phyloP scores from a whole-genome alignment of 176 grass and related monocot genomes.

The Pontederia paniculata region DNA sequence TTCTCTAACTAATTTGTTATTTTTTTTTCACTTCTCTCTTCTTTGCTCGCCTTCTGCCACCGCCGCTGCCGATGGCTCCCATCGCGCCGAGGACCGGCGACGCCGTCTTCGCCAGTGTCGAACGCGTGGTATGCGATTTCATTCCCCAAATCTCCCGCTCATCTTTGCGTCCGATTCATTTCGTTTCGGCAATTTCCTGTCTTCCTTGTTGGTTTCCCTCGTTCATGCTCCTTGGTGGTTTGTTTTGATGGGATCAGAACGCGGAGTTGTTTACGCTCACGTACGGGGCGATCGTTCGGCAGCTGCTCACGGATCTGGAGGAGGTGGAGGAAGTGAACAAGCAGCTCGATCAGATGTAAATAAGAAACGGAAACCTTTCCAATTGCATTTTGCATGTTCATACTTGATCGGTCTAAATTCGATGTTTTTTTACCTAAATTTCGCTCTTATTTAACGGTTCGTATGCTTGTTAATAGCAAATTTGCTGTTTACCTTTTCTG shows the following conservation, averaged over 20 bases:
- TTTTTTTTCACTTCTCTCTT: too few relatives aligned
- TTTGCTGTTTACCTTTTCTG: too few relatives aligned
- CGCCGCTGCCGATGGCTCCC: constrained; percentile 25
- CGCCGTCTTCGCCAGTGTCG: constrained; percentile 86
- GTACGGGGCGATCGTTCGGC: constrained; percentile 90
- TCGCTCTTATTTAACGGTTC: too few relatives aligned
- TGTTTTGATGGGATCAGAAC: constrained; percentile 32
- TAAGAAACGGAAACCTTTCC: too few relatives aligned
- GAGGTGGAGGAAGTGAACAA: constrained; percentile 99
- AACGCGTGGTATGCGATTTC: constrained; percentile 65
- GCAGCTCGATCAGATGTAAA: constrained; percentile 96
- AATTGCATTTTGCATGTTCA: too few relatives aligned
- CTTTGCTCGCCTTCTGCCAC: too few relatives aligned
- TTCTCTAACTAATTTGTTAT: too few relatives aligned
- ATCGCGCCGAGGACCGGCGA: constrained; percentile 67
- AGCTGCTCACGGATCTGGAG: constrained; percentile 95
- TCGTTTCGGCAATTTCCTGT: background rate
- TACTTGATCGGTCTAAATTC: too few relatives aligned
- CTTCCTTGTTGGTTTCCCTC: constrained; percentile 7
- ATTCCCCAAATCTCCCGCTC: background rate
- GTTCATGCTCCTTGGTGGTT: background rate
- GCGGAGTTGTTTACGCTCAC: constrained; percentile 96
- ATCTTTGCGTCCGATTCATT: background rate
- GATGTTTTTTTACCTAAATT: too few relatives aligned
- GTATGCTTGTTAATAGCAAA: too few relatives aligned